Percentiles rank a stretch among this genome's conserved stretches.
These are phyloP conservation scores for Astragalus membranaceus DNA, from an alignment of 306 rosid species.

Conservation along the genomic window DNA sequence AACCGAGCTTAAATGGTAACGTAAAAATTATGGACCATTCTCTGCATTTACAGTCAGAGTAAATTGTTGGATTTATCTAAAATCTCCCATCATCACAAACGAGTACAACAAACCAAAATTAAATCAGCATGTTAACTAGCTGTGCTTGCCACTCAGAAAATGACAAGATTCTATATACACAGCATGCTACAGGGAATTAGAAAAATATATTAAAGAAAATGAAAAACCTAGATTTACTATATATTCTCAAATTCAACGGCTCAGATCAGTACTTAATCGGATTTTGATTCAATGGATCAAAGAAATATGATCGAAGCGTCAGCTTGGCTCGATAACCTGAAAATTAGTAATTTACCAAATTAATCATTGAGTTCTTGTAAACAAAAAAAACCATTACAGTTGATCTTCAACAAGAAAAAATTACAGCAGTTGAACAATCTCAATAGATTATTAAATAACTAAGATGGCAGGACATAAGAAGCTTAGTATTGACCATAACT, in stretches of 20 bases:
- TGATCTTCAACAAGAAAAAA: background rate
- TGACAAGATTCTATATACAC: slow-evolving; percentile 35
- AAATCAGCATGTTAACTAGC: slow-evolving; percentile 1
- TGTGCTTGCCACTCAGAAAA: slow-evolving; percentile 20
- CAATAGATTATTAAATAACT: background rate
- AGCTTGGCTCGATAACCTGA: slow-evolving; percentile 34
- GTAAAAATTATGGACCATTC: background rate
- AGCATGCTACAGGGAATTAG: slow-evolving; percentile 12
- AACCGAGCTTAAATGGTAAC: background rate
- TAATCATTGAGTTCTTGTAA: background rate
- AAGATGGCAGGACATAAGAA: background rate
- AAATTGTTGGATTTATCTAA: slow-evolving; percentile 8
- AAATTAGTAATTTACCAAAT: slow-evolving; percentile 21
- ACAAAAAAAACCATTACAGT: background rate
- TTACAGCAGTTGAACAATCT: background rate
- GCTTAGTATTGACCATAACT: background rate
- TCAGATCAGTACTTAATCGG: slow-evolving; percentile 21
- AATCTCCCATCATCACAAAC: background rate
- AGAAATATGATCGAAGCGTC: background rate
- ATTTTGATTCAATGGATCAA: slow-evolving; percentile 22
- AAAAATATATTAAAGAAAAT: too few species aligned
- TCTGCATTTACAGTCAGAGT: background rate
- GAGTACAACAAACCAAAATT: slow-evolving; percentile 9
- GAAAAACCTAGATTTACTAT: slow-evolving; percentile 20
- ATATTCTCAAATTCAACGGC: slow-evolving; percentile 20